Evolutionary conservation across 2,329 filamentous ascomycete genomes (phyloP).

Genomic region (Trichoderma sp.): DNA sequence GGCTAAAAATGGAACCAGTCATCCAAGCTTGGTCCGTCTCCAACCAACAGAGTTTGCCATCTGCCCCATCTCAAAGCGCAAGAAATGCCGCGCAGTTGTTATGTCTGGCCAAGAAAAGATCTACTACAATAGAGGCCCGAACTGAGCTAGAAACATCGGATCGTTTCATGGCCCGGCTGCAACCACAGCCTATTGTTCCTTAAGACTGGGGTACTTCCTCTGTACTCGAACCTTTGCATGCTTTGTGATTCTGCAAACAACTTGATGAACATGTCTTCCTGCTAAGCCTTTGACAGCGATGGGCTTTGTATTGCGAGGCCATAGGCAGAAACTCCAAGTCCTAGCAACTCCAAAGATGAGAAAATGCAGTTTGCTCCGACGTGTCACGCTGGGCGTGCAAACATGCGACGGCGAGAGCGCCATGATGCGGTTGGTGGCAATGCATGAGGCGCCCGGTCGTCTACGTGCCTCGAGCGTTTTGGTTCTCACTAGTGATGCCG

Average conservation of each 20-base stretch:
- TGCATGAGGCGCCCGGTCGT: slow-evolving; percentile 11
- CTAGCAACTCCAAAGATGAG: not conserved
- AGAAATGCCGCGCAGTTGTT: not conserved
- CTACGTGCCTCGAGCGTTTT: slow-evolving; percentile 16
- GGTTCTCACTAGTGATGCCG: not conserved
- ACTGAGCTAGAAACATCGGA: not conserved
- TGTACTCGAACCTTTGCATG: not conserved
- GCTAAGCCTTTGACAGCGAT: not conserved
- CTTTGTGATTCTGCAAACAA: not conserved
- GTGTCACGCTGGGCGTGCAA: not conserved
- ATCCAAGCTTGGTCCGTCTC: not conserved
- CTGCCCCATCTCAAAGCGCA: not conserved
- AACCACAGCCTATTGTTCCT: not conserved
- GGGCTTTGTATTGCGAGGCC: not conserved
- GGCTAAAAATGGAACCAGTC: not conserved
- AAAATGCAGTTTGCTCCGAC: not conserved
- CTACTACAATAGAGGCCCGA: not conserved
- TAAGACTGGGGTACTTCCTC: not conserved
- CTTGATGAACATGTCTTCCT: not conserved
- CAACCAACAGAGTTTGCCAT: not conserved
- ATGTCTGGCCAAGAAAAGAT: not conserved
- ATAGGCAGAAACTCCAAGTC: not conserved
- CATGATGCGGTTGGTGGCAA: not conserved
- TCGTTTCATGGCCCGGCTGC: not conserved
- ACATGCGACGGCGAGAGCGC: not conserved